phyloP scores from a whole-genome alignment of 345 rosid genomes.

The Sisymbrium irio region DNA sequence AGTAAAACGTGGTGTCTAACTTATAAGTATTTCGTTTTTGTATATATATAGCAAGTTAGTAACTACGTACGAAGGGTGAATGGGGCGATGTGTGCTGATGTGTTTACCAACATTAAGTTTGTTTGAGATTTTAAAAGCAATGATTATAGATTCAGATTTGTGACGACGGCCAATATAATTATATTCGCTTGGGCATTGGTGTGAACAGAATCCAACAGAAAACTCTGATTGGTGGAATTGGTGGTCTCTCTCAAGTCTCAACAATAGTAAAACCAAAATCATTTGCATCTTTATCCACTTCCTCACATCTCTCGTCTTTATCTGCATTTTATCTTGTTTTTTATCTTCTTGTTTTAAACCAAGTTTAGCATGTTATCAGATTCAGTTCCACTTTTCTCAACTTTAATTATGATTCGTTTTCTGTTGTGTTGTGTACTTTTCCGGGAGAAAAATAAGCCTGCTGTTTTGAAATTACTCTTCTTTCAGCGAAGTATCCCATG shows the following conservation, averaged over 20 bases:
- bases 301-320: slow-evolving; percentile 25
- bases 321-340: slow-evolving; percentile 9
- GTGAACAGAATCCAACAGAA: slow-evolving; percentile 31
- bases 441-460: background rate
- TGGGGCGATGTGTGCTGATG: background rate
- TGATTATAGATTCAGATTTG: slow-evolving; percentile 16
- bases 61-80: background rate
- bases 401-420: too few relatives aligned
- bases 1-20: background rate
- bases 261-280: background rate
- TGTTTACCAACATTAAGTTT: background rate
- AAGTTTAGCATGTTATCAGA: slow-evolving; percentile 16
- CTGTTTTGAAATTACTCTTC: background rate
- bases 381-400: slow-evolving; percentile 20
- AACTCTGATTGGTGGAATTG: slow-evolving; percentile 24
- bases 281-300: slow-evolving; percentile 35
- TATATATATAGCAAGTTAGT: background rate
- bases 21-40: background rate
- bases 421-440: background rate
- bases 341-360: background rate
- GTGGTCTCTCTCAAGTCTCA: slow-evolving; percentile 30
- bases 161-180: slow-evolving; percentile 10
- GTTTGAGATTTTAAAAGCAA: background rate
- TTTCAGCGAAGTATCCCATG: background rate
- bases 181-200: background rate